A percentile compares a stretch with the other conserved stretches of the same genome.
Conservation (phyloP, 305 asterid species). For the Andrographis paniculata region DNA sequence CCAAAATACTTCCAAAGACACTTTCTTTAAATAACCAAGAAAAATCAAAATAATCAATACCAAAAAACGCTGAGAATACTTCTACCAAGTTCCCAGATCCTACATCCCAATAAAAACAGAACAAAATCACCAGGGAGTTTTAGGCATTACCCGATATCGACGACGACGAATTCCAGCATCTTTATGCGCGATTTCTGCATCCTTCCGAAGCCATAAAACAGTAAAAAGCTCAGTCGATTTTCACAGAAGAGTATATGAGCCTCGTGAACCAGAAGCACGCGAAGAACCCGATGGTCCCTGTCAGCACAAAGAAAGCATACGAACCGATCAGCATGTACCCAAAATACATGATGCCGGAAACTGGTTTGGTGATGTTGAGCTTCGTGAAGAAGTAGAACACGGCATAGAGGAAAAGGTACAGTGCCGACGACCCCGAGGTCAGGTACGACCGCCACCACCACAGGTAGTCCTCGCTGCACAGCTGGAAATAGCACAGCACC, state of each 20-base stretch:
- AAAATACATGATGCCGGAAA: conserved; percentile 48
- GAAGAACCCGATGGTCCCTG: conserved; percentile 57
- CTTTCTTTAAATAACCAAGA: no score
- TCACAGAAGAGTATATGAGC: conserved; percentile 56
- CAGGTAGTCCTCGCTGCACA: conserved; percentile 53
- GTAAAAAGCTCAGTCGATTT: conserved; percentile 52
- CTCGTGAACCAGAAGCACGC: conserved; percentile 68
- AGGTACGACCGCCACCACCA: conserved; percentile 74
- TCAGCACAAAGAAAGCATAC: conserved; percentile 44
- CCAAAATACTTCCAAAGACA: no score
- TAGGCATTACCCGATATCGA: no score
- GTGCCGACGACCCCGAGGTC: conserved; percentile 60
- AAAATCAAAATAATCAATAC: no score
- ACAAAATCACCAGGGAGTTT: no score
- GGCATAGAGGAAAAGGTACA: conserved; percentile 53
- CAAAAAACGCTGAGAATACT: no score
- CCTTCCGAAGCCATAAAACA: no score
- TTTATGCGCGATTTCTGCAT: no score
- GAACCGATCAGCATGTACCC: conserved; percentile 70
- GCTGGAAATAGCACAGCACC: conserved; percentile 60
- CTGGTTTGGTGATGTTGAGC: conserved; percentile 50
- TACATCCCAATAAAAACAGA: no score
- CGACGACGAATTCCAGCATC: no score
- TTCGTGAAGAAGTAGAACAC: conserved; percentile 61
- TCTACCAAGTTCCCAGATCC: no score